These are phyloP conservation scores for Crucibulum laeve DNA, from an alignment of 768 basidiomycete genomes.

Conservation along the genomic window DNA sequence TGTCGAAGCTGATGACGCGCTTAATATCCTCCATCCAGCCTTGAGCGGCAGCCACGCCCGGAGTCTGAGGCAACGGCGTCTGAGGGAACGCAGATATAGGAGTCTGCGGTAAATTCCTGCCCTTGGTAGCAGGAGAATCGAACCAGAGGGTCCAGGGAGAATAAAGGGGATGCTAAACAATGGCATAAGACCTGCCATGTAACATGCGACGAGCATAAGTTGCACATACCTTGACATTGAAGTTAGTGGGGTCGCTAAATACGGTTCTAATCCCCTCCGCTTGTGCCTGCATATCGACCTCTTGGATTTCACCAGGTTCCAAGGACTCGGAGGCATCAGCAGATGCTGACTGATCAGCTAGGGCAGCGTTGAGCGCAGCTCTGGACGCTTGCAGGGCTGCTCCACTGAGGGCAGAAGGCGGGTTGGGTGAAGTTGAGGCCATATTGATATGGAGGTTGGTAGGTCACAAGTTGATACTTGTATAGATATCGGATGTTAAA, in stretches of 20 bases:
- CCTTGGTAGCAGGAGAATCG: conserved; percentile 90
- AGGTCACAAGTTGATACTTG: conserved; percentile 3
- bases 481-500: not conserved
- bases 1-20: conserved; percentile 92
- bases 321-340: conserved; percentile 27
- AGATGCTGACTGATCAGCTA: conserved; percentile 49
- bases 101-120: conserved; percentile 83
- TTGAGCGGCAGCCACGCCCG: conserved; percentile 66
- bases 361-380: conserved; percentile 71
- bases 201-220: not conserved
- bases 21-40: conserved; percentile 99
- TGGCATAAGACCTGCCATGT: too few species aligned
- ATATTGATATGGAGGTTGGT: conserved; percentile 25
- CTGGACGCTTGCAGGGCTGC: conserved; percentile 71
- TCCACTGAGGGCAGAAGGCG: conserved; percentile 10
- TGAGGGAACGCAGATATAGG: conserved; percentile 74
- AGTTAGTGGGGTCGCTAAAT: conserved; percentile 87
- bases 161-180: conserved; percentile 90
- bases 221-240: conserved; percentile 86
- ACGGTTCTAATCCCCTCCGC: conserved; percentile 86
- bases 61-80: conserved; percentile 71
- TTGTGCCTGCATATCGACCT: conserved; percentile 80
- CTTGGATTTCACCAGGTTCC: conserved; percentile 85
- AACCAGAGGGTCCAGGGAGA: conserved; percentile 98
- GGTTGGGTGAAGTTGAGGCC: conserved; percentile 52